A percentile compares a stretch with the other conserved stretches of the same genome.
These are phyloP conservation scores for Capsicum chinense DNA, from an alignment of 257 asterid genomes.

Conservation along the genomic window DNA sequence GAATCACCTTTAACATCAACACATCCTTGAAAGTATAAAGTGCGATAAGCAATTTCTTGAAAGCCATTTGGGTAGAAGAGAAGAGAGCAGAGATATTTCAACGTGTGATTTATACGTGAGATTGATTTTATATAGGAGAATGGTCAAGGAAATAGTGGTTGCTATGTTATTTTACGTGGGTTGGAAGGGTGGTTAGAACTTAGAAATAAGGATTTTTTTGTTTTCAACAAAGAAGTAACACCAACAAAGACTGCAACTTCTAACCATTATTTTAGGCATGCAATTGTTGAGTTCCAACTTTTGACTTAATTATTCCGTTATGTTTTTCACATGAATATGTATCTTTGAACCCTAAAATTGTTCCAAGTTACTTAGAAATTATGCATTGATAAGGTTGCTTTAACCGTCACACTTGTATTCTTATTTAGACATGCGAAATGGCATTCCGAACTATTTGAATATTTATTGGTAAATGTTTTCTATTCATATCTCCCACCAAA, in stretches of 20 bases:
- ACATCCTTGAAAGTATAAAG: conserved; percentile 33
- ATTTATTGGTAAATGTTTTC: background rate
- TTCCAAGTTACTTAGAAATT: background rate
- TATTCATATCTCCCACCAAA: conserved; percentile 15
- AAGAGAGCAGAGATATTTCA: background rate
- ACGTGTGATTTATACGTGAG: background rate
- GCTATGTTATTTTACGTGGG: conserved; percentile 44
- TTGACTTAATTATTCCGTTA: background rate
- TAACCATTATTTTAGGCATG: conserved; percentile 23
- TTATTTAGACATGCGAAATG: conserved; percentile 13
- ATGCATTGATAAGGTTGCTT: background rate
- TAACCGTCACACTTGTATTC: background rate
- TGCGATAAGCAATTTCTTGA: conserved; percentile 42
- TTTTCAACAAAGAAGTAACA: conserved; percentile 9
- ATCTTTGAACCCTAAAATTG: background rate
- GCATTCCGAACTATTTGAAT: background rate
- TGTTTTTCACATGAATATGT: background rate
- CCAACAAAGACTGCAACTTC: conserved; percentile 25
- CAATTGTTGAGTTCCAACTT: conserved; percentile 3
- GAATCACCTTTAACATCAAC: background rate
- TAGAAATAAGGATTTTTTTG: background rate
- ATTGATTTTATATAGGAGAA: conserved; percentile 9
- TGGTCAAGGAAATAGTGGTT: conserved; percentile 9
- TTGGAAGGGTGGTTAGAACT: conserved; percentile 42
- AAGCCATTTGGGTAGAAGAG: conserved; percentile 33